Conservation (phyloP, 176 grass and related monocot species). For the Sorghum bicolor region DNA sequence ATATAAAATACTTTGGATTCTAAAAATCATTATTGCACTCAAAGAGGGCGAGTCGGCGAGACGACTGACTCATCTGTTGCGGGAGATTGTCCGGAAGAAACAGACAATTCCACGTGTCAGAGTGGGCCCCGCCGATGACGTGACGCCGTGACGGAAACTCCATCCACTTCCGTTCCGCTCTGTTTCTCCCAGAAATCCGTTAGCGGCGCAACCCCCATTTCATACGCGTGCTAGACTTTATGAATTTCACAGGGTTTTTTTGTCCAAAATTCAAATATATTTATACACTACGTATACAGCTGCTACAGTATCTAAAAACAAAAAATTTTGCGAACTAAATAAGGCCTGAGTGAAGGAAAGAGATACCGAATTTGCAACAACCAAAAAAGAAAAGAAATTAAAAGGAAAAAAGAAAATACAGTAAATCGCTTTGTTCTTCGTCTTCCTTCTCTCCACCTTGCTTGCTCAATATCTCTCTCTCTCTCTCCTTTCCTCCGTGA, state of each 20-base stretch:
- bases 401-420: too few relatives aligned
- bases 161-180: not conserved
- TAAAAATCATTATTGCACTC: not conserved
- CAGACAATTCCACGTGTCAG: constrained; percentile 59
- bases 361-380: constrained; percentile 6
- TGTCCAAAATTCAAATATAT: not conserved
- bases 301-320: too few relatives aligned
- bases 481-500: constrained; percentile 26
- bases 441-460: not conserved
- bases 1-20: not conserved
- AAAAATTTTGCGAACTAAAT: too few relatives aligned
- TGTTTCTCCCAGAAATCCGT: not conserved
- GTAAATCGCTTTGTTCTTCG: constrained; percentile 4
- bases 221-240: not conserved
- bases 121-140: constrained; percentile 9
- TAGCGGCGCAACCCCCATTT: too few relatives aligned
- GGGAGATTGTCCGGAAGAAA: constrained; percentile 21
- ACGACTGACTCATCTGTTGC: not conserved
- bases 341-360: not conserved
- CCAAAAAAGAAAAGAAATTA: not conserved
- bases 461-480: not conserved
- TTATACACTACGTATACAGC: too few relatives aligned
- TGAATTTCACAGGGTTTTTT: too few relatives aligned
- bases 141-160: constrained; percentile 25
- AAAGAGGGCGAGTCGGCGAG: not conserved